These are phyloP conservation scores for Psilocybe tampanensis DNA, from an alignment of 768 basidiomycete genomes.

Conservation along the genomic window DNA sequence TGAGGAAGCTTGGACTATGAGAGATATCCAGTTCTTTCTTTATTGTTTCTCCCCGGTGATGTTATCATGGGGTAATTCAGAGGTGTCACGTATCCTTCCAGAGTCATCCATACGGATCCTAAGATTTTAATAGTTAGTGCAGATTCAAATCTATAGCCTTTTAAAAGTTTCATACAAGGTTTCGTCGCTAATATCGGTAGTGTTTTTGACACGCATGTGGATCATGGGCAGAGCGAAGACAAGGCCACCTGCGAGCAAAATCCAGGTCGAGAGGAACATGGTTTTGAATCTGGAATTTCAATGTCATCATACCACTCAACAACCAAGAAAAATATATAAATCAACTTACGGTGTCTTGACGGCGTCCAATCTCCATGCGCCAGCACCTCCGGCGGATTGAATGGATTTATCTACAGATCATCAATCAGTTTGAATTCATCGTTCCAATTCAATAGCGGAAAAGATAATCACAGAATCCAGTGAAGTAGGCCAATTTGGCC, in stretches of 20 bases:
- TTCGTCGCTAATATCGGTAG: slow-evolving; percentile 54
- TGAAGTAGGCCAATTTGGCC: slow-evolving; percentile 75
- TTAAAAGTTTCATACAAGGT: slow-evolving; percentile 44
- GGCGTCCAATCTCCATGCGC: slow-evolving; percentile 72
- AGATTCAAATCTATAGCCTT: neutral
- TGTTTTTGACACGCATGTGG: slow-evolving; percentile 66
- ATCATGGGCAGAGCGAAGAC: slow-evolving; percentile 76
- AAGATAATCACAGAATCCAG: slow-evolving; percentile 71
- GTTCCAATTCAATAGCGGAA: neutral
- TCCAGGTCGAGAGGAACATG: slow-evolving; percentile 76
- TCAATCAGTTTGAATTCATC: neutral
- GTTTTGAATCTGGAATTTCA: slow-evolving; percentile 54
- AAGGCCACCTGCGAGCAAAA: slow-evolving; percentile 64
- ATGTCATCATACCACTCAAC: neutral
- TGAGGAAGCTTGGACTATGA: no score
- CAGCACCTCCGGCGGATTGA: slow-evolving; percentile 78
- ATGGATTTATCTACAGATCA: slow-evolving; percentile 48
- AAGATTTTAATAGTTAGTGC: neutral
- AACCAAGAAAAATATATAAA: neutral
- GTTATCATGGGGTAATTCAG: neutral
- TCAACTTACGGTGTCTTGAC: slow-evolving; percentile 57
- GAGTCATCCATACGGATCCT: slow-evolving; percentile 48
- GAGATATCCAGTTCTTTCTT: neutral
- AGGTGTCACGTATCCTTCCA: slow-evolving; percentile 29
- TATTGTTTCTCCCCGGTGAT: neutral